These are phyloP conservation scores for Auricularia sp. DNA, from an alignment of 768 basidiomycete genomes.

Conservation along the genomic window DNA sequence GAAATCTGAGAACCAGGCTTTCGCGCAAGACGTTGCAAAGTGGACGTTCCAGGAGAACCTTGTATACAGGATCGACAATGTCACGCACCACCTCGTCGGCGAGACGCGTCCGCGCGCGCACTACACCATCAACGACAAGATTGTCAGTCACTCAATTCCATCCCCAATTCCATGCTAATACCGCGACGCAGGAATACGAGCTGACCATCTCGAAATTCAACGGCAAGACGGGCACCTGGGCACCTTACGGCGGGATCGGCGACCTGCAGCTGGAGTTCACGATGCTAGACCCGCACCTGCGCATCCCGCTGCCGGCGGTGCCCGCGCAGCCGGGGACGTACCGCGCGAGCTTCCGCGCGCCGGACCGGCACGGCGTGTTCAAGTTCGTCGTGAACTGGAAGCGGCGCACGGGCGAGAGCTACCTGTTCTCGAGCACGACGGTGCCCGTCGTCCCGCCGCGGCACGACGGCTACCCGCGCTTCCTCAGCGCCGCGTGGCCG, in stretches of 20 bases:
- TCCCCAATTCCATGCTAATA: constrained; percentile 13
- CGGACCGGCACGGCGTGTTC: constrained; percentile 96
- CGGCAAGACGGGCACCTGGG: constrained; percentile 47
- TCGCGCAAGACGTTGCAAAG: constrained; percentile 61
- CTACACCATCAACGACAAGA: constrained; percentile 80
- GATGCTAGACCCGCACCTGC: constrained; percentile 96
- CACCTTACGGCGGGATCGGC: constrained; percentile 53
- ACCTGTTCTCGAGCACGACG: constrained; percentile 59
- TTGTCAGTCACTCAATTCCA: constrained; percentile 36
- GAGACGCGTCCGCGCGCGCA: constrained; percentile 49
- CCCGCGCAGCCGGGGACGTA: constrained; percentile 54
- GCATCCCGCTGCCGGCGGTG: constrained; percentile 60
- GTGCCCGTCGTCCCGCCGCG: constrained; percentile 86
- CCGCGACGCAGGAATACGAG: constrained; percentile 49
- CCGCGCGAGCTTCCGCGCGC: constrained; percentile 74
- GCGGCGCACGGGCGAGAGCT: constrained; percentile 70
- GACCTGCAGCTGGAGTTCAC: constrained; percentile 95
- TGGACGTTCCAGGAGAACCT: constrained; percentile 90
- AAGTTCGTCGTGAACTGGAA: constrained; percentile 91
- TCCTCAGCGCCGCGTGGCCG: constrained; percentile 91
- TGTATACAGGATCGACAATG: constrained; percentile 67
- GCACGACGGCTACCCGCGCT: constrained; percentile 92
- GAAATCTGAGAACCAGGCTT: constrained; percentile 63
- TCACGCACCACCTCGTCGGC: constrained; percentile 62
- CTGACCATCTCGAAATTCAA: constrained; percentile 64